Evolutionary conservation across 371 early-diverging fungal genomes (phyloP), one percentile per base, ranked within the genome.

Genomic region (Mortierella sp.): DNA sequence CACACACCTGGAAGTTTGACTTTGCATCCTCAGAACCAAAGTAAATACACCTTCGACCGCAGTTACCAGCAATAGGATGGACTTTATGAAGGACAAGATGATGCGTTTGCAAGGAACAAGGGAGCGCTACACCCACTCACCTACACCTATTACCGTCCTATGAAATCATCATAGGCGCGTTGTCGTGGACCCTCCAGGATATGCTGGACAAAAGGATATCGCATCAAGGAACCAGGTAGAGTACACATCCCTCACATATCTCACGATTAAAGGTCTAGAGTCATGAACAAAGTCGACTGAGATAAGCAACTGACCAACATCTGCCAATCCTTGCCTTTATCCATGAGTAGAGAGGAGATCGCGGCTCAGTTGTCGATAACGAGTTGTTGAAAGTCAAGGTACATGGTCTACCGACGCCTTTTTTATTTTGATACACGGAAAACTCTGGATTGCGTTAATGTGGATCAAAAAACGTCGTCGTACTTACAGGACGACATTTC

Each of bases 301-400:
- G n/a, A n/a, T n/a, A n/a, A n/a, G n/a, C n/a, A n/a, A n/a, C n/a
- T n/a, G n/a, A n/a, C n/a, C n/a, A n/a, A n/a, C n/a, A n/a, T n/a
- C n/a, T n/a, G n/a, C n/a, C n/a, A n/a, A n/a, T n/a, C n/a, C n/a
- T 19, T 22, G 22, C 26, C 11, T 22, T 44, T 11, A 2, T 47
- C 8, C 9, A 34, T 19, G 29, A 41, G 63, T 76, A 76, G 76
- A 75, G 66, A 31, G 76, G 73, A 31, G 39, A 26, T n/a, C 72
- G 76, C 47, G 31, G 31, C 26, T 63, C 31, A 4, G 85, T 82
- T 13, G 64, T 76, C 31, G 86, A 86, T 43, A 71, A 85, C 24
- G 86, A 86, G 69, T n/a, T 76, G 67, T 24, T 86, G 39, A 86
- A 86, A 76, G 80, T 76, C 64, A 86, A 86, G 81, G 86, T 78